Evolutionary conservation across 2,329 filamentous ascomycete species (phyloP), one percentile per base, ranked within the genome.

Genomic region (Penicillium sp.): DNA sequence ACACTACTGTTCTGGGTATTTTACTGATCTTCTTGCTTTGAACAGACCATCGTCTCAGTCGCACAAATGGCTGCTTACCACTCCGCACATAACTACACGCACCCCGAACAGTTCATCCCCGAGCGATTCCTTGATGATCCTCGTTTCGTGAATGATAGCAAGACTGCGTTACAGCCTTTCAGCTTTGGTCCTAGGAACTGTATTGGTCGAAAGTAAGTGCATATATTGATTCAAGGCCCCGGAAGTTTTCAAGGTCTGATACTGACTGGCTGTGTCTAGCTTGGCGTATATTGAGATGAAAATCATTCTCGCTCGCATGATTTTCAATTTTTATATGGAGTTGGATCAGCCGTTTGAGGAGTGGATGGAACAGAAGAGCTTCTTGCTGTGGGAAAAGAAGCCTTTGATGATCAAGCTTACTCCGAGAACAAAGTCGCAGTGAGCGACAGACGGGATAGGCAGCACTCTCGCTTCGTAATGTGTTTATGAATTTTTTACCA

Each of bases 221-320:
- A 5, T 2, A 2, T 1, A 15, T 15, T 6, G 1, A 31, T 5
- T 5, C 14, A 31, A 31, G 14, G 1, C 0, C 75, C 81, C 6
- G 68, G 80, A 11, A 79, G 81, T 46, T 82, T 80, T 55, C 71
- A 82, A 25, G 80, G 80, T 2, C 0, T 4, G 5, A 15, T 31
- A 31, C 29, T 31, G 29, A 31, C 27, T 14, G 11, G 6, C 14
- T 31, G 6, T 12, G 12, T 26, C 40, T 43, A 81, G 77, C 53
- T 67, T 83, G 31, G 79, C 79, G 2, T 80, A 80, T 51, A 70
- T 76, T 14, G 80, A 83, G 60, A 79, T 82, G 73, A 72, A 80
- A 3, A 64, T 81, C 5, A 77, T 82, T 35, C 62, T 83, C 5
- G 75, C 77, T 0, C 75, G 74, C 2, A 59, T 83, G 6, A 57